phyloP scores from a whole-genome alignment of 345 rosid genomes.

The Dimocarpus longan region DNA sequence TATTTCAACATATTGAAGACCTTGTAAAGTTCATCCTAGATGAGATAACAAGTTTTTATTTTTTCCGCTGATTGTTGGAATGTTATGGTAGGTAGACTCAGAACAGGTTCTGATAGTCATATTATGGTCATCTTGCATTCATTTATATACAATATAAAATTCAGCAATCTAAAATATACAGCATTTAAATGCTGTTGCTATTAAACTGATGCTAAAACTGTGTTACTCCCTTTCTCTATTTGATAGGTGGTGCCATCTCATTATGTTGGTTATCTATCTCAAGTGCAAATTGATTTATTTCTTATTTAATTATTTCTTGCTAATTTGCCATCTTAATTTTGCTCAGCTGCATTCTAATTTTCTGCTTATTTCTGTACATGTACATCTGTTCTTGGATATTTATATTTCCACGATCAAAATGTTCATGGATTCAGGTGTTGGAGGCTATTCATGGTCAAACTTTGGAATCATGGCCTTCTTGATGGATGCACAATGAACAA shows the following conservation, averaged over 20 bases:
- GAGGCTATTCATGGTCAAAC: slow-evolving; percentile 91
- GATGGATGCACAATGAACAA: slow-evolving; percentile 85
- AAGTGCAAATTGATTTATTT: too few relatives aligned
- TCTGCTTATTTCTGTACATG: not conserved
- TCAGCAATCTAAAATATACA: too few relatives aligned
- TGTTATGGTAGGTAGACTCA: not conserved
- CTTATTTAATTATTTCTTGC: not conserved
- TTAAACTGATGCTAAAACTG: not conserved
- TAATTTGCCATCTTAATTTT: not conserved
- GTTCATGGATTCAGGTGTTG: slow-evolving; percentile 66
- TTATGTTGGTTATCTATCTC: too few relatives aligned
- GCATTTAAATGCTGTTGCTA: not conserved
- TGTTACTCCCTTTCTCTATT: not conserved
- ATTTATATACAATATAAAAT: too few relatives aligned
- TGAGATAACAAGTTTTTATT: not conserved
- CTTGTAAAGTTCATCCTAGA: not conserved
- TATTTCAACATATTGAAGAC: not conserved
- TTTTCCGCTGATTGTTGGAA: not conserved
- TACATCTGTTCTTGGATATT: not conserved
- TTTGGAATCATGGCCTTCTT: slow-evolving; percentile 97
- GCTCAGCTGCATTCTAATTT: not conserved
- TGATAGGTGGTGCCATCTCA: too few relatives aligned
- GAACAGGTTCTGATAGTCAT: not conserved
- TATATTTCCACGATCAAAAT: not conserved
- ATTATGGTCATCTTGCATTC: not conserved